Conservation (phyloP, 805 yeast genomes). For the Candida multigemmis region DNA sequence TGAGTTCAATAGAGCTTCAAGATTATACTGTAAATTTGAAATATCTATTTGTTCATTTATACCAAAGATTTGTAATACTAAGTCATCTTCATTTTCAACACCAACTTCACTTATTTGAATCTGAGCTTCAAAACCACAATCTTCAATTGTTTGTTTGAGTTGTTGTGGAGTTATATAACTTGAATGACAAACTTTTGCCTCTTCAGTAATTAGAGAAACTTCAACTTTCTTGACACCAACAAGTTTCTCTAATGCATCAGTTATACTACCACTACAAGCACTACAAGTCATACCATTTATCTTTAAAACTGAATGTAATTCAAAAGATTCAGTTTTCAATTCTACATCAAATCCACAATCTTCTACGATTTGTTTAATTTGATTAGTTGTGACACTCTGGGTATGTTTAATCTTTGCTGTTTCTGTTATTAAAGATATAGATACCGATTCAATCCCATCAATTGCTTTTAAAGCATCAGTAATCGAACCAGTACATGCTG, state of each 20-base stretch:
- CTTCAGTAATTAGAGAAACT: conserved; percentile 29
- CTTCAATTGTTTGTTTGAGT: conserved; percentile 53
- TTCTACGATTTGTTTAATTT: conserved; percentile 11
- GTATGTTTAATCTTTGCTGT: conserved; percentile 50
- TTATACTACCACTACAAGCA: conserved; percentile 32
- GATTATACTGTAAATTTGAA: conserved; percentile 22
- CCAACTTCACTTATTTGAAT: conserved; percentile 2
- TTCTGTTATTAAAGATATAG: conserved; percentile 68
- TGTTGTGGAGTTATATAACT: conserved; percentile 17
- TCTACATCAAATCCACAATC: conserved; percentile 54
- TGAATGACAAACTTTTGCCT: conserved; percentile 16
- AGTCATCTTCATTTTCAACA: conserved; percentile 15
- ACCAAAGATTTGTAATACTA: conserved; percentile 24
- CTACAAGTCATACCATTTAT: conserved; percentile 39
- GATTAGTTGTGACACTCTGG: conserved; percentile 6
- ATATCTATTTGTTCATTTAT: conserved; percentile 17
- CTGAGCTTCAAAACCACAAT: conserved; percentile 34
- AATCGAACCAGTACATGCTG: conserved; percentile 67
- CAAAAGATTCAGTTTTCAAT: not conserved
- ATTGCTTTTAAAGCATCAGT: conserved; percentile 39
- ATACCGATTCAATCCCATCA: conserved; percentile 42
- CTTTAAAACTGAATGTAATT: conserved; percentile 8
- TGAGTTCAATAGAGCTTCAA: conserved; percentile 28
- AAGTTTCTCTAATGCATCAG: conserved; percentile 15
- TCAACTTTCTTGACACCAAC: conserved; percentile 16